phyloP scores from a whole-genome alignment of 805 yeast genomes.

The Kodamaea kakaduensis region DNA sequence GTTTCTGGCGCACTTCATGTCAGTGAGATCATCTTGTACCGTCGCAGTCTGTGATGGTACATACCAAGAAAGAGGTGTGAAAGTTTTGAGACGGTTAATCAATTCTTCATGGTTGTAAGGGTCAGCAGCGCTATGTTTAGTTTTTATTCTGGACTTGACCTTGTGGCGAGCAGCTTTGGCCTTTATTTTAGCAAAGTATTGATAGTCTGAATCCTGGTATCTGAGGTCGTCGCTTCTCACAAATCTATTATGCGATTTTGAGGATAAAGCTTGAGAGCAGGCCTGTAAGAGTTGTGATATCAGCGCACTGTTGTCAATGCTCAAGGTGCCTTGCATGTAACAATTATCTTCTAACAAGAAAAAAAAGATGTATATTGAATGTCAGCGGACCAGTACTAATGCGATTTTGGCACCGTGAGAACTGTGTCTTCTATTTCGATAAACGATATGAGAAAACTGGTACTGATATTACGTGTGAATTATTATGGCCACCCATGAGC shows the following conservation, averaged over 20 bases:
- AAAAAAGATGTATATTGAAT: too few relatives aligned
- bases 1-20: slow-evolving; percentile 45
- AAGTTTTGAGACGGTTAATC: slow-evolving; percentile 40
- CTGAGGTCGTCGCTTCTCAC: neutral
- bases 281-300: slow-evolving; percentile 8
- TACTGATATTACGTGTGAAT: too few relatives aligned
- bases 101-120: slow-evolving; percentile 37
- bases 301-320: neutral
- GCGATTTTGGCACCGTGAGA: too few relatives aligned
- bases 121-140: slow-evolving; percentile 13
- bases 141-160: neutral
- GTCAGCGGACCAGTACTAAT: too few relatives aligned
- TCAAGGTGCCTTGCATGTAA: too few relatives aligned
- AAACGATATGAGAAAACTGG: too few relatives aligned
- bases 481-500: too few relatives aligned
- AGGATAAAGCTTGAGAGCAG: slow-evolving; percentile 20
- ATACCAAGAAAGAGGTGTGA: slow-evolving; percentile 46
- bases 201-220: slow-evolving; percentile 33
- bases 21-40: slow-evolving; percentile 27
- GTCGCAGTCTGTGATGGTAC: slow-evolving; percentile 21
- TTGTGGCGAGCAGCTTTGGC: slow-evolving; percentile 15
- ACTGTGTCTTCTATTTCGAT: too few relatives aligned
- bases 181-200: slow-evolving; percentile 35
- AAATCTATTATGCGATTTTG: slow-evolving; percentile 14
- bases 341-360: too few relatives aligned